Evolutionary conservation across 306 rosid species (phyloP).

Genomic region (Prunus mira): DNA sequence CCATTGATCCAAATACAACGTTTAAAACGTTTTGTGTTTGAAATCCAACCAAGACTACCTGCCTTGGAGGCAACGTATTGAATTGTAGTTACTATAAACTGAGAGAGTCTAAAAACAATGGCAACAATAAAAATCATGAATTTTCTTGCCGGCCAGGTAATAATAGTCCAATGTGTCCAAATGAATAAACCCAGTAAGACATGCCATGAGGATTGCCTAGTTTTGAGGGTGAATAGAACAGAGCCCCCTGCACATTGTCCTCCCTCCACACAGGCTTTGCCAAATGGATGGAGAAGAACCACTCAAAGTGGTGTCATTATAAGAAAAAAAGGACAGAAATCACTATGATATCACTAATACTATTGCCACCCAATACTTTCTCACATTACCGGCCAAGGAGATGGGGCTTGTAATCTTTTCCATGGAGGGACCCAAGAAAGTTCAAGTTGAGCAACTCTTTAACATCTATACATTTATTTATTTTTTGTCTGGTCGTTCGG

Average conservation of each 20-base stretch:
- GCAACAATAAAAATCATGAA: neutral
- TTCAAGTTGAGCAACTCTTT: neutral
- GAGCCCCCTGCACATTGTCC: neutral
- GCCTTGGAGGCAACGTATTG: conserved; percentile 15
- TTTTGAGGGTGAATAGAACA: conserved; percentile 1
- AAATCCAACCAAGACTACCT: neutral
- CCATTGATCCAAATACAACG: neutral
- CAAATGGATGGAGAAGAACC: conserved; percentile 12
- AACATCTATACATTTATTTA: neutral
- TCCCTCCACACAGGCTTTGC: neutral
- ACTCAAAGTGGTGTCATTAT: neutral
- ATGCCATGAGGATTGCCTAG: neutral
- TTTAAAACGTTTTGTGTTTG: neutral
- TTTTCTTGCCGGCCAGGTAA: conserved; percentile 18
- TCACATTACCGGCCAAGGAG: neutral
- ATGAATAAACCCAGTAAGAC: neutral
- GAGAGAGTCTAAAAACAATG: too few relatives aligned
- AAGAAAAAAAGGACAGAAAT: neutral
- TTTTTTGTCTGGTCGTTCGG: neutral
- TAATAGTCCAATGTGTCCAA: neutral
- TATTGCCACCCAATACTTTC: neutral
- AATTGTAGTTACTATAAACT: neutral
- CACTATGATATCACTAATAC: neutral
- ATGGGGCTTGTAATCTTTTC: neutral
- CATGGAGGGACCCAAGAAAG: conserved; percentile 19